phyloP scores from a whole-genome alignment of 176 grass and related monocot species.

The Triticum timopheevii region DNA sequence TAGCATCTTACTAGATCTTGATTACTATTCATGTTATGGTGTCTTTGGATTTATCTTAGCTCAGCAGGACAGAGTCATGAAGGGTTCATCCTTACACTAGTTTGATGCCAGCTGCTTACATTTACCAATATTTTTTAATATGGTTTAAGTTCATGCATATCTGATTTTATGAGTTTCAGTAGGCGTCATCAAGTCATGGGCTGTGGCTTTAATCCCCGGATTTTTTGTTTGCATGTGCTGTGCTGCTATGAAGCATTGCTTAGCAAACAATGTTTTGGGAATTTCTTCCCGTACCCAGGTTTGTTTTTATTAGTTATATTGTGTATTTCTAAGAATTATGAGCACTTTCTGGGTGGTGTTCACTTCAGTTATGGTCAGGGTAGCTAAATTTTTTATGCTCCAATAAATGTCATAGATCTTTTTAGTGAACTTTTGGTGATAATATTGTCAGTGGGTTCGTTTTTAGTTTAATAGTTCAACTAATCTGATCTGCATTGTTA shows the following conservation, averaged over 20 bases:
- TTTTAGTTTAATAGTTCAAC: no score
- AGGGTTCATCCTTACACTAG: not conserved
- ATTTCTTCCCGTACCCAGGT: constrained; percentile 93
- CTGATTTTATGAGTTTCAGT: not conserved
- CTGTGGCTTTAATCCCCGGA: constrained; percentile 72
- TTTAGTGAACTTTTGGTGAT: no score
- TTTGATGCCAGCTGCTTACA: not conserved
- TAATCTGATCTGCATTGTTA: no score
- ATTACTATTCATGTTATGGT: not conserved
- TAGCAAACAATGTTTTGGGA: constrained; percentile 89
- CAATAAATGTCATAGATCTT: no score
- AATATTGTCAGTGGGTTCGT: no score
- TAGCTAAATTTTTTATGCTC: no score
- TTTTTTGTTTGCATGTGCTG: constrained; percentile 86
- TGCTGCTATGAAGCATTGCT: constrained; percentile 77
- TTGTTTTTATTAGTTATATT: not conserved
- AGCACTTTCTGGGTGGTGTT: no score
- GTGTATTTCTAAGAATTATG: constrained; percentile 11
- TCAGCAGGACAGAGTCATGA: not conserved
- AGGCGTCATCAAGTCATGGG: constrained; percentile 41
- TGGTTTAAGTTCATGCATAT: not conserved
- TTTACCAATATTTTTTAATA: not conserved
- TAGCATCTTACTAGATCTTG: not conserved
- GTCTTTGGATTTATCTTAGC: not conserved
- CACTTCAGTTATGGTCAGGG: no score